These are phyloP conservation scores for Hypericum perforatum DNA, from an alignment of 345 rosid genomes.

Conservation along the genomic window DNA sequence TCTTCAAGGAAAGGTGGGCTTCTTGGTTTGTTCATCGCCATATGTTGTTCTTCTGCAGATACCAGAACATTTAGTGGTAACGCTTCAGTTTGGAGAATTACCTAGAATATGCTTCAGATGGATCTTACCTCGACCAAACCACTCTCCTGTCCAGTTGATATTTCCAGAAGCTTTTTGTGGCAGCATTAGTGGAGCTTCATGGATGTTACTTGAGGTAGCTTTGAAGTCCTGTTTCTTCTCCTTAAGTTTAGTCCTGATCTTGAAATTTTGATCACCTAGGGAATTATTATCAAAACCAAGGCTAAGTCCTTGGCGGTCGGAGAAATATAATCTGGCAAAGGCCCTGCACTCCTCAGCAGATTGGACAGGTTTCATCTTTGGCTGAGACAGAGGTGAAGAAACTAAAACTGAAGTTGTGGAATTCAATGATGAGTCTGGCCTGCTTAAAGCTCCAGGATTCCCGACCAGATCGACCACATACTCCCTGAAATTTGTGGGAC, in stretches of 20 bases:
- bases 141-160: background rate
- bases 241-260: conserved; percentile 8
- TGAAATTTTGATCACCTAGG: conserved; percentile 16
- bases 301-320: conserved; percentile 10
- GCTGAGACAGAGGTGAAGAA: conserved; percentile 20
- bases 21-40: conserved; percentile 11
- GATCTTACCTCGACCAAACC: no score
- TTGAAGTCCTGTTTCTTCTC: conserved; percentile 14
- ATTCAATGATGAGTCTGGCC: conserved; percentile 20
- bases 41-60: conserved; percentile 7
- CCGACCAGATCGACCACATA: conserved; percentile 20
- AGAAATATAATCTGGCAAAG: conserved; percentile 14
- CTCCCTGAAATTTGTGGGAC: conserved; percentile 13
- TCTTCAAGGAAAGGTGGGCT: conserved; percentile 16
- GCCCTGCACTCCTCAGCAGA: conserved; percentile 11
- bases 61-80: conserved; percentile 4
- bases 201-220: conserved; percentile 16
- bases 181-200: conserved; percentile 8
- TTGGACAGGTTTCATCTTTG: conserved; percentile 15
- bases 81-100: conserved; percentile 14
- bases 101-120: background rate
- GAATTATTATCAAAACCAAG: conserved; percentile 10
- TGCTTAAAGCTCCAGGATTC: conserved; percentile 18
- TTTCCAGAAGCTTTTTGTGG: conserved; percentile 5
- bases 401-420: conserved; percentile 14